Percentiles rank a stretch among this genome's conserved stretches.
Evolutionary conservation across 192 early-diverging fungal species (phyloP).

Genomic region (Backusella parvicylindrica): DNA sequence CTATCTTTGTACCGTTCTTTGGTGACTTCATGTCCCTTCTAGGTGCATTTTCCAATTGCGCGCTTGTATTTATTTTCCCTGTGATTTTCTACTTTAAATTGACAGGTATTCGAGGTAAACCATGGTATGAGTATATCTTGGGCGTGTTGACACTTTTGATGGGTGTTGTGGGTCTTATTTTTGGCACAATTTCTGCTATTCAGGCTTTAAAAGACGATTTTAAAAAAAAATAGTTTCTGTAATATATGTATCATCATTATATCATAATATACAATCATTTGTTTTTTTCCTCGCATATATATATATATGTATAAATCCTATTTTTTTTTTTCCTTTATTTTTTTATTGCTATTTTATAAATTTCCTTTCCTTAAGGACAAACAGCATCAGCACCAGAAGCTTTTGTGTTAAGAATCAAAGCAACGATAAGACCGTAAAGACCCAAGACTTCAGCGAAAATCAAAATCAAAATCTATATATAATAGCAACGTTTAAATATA

Average conservation of each 20-base stretch:
- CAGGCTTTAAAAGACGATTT: conserved; percentile 18
- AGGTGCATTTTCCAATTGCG: conserved; percentile 65
- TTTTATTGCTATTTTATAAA: background rate
- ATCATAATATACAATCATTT: background rate
- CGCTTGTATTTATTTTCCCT: conserved; percentile 71
- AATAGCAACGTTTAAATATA: conserved; percentile 42
- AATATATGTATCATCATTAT: background rate
- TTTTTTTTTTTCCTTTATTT: background rate
- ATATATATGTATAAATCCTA: background rate
- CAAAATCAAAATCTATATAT: conserved; percentile 76
- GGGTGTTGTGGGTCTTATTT: conserved; percentile 27
- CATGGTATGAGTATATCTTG: conserved; percentile 8
- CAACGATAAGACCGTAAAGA: conserved; percentile 95
- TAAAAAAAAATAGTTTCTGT: background rate
- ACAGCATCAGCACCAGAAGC: conserved; percentile 30
- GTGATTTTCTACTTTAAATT: conserved; percentile 67
- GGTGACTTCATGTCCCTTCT: conserved; percentile 73
- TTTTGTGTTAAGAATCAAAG: conserved; percentile 97
- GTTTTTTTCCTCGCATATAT: background rate
- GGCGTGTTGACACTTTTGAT: conserved; percentile 14
- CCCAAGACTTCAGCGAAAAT: conserved; percentile 99
- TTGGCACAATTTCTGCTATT: conserved; percentile 27
- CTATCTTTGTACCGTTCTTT: conserved; percentile 71
- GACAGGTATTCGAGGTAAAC: conserved; percentile 49
- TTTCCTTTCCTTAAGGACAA: background rate